Evolutionary conservation across 768 basidiomycete species (phyloP).

Genomic region (Mycena albidolilacea): DNA sequence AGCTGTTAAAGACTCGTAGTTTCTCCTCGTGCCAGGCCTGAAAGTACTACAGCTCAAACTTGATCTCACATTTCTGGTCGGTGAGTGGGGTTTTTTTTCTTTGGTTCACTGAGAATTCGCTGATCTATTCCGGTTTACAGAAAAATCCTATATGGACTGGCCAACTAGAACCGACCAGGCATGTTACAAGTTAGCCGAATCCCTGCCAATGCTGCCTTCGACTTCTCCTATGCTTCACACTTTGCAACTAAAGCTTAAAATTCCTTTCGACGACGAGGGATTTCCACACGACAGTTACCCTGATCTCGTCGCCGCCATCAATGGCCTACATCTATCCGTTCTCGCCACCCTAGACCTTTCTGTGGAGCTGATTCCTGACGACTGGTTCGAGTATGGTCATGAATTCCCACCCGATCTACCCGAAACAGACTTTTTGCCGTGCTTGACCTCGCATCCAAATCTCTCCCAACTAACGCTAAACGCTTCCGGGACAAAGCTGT

Average conservation of each 20-base stretch:
- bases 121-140: too few relatives aligned
- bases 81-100: too few relatives aligned
- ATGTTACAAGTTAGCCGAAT: not conserved
- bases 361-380: not conserved
- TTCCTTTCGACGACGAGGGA: not conserved
- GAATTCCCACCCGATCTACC: not conserved
- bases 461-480: not conserved
- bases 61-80: too few relatives aligned
- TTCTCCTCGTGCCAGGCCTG: not conserved
- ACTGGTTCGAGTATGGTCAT: not conserved
- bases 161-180: too few relatives aligned
- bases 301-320: not conserved
- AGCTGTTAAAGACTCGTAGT: not conserved
- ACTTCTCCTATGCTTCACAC: not conserved
- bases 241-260: not conserved
- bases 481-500: not conserved
- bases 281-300: not conserved
- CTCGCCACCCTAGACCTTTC: not conserved
- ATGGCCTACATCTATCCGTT: not conserved
- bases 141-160: too few relatives aligned
- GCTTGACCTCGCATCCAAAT: not conserved
- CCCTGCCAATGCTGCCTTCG: not conserved
- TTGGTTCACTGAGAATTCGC: too few relatives aligned
- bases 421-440: not conserved
- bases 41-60: slow-evolving; percentile 10